phyloP scores from a whole-genome alignment of 345 rosid genomes.

The Boechera stricta region DNA sequence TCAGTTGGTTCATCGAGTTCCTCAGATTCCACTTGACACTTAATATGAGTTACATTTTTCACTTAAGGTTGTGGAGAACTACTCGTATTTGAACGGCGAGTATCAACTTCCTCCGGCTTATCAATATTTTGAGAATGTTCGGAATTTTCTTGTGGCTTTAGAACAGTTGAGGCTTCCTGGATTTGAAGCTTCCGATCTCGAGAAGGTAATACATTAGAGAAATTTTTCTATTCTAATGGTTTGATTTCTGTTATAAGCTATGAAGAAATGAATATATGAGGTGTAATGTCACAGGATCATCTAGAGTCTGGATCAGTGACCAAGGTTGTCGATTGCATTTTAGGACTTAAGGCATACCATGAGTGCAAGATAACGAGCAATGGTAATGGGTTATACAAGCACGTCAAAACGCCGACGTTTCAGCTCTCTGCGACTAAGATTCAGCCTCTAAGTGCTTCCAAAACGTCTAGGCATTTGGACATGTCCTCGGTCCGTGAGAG shows the following conservation, averaged over 20 bases:
- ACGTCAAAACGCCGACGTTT: slow-evolving; percentile 63
- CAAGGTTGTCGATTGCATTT: slow-evolving; percentile 86
- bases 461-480: slow-evolving; percentile 67
- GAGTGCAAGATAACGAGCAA: slow-evolving; percentile 65
- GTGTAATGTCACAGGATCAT: slow-evolving; percentile 59
- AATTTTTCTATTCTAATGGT: background rate
- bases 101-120: slow-evolving; percentile 75
- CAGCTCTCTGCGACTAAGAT: slow-evolving; percentile 54
- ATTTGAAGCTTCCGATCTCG: slow-evolving; percentile 96
- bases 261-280: slow-evolving; percentile 22
- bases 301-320: slow-evolving; percentile 77
- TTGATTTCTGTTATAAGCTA: background rate
- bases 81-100: slow-evolving; percentile 56
- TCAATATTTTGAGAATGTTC: slow-evolving; percentile 93
- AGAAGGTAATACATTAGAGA: slow-evolving; percentile 60
- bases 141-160: slow-evolving; percentile 81
- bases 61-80: slow-evolving; percentile 77
- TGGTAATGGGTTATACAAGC: slow-evolving; percentile 62
- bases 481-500: slow-evolving; percentile 52
- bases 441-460: slow-evolving; percentile 46
- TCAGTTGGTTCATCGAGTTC: background rate
- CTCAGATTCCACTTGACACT: background rate
- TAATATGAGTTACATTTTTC: background rate
- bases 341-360: slow-evolving; percentile 73
- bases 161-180: slow-evolving; percentile 80